Evolutionary conservation across 257 asterid genomes (phyloP).

Genomic region (Mitragyna speciosa): DNA sequence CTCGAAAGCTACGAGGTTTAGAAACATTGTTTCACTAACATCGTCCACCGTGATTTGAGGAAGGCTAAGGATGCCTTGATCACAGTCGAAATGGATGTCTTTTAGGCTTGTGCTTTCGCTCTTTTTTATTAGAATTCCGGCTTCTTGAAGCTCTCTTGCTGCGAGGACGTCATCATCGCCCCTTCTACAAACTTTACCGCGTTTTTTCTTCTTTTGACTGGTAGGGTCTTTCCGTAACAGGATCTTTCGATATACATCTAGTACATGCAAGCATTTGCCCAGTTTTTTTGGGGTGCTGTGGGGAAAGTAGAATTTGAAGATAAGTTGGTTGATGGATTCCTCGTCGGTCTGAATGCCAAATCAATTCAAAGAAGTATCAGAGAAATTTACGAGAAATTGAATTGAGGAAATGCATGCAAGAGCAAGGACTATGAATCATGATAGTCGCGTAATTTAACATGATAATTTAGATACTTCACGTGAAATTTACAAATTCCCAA

Average conservation of each 20-base stretch:
- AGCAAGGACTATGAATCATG: too few relatives aligned
- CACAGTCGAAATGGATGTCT: slow-evolving; percentile 40
- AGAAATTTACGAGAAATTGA: too few relatives aligned
- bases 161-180: slow-evolving; percentile 46
- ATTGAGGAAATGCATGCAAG: too few relatives aligned
- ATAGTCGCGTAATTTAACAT: too few relatives aligned
- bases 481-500: too few relatives aligned
- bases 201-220: background rate
- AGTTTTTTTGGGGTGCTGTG: background rate
- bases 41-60: slow-evolving; percentile 53
- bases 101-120: slow-evolving; percentile 40
- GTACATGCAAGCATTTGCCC: slow-evolving; percentile 34
- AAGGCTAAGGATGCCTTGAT: slow-evolving; percentile 39
- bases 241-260: slow-evolving; percentile 36
- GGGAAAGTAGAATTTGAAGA: slow-evolving; percentile 24
- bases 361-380: too few relatives aligned
- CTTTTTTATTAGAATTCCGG: slow-evolving; percentile 42
- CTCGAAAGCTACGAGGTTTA: slow-evolving; percentile 57
- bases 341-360: background rate
- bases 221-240: background rate
- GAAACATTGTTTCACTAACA: slow-evolving; percentile 39
- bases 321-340: slow-evolving; percentile 15
- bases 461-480: too few relatives aligned
- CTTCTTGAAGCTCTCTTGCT: slow-evolving; percentile 56
- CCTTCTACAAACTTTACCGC: background rate